Evolutionary conservation across 179 eudicot species (phyloP).

Genomic region (Beta macrorhiza): DNA sequence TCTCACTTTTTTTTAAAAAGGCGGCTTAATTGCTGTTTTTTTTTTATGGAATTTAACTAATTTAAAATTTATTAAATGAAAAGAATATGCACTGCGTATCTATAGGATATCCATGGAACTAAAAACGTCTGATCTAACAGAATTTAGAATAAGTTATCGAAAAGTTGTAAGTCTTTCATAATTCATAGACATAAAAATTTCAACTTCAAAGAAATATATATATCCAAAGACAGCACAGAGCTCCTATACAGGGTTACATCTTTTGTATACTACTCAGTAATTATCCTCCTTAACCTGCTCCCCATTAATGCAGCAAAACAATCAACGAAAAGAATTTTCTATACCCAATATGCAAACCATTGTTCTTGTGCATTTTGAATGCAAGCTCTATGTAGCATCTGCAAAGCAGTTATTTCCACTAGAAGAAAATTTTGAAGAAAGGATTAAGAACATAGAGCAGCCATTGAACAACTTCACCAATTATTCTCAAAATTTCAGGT

Average conservation of each 20-base stretch:
- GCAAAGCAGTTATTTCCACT: background rate
- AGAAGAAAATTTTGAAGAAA: background rate
- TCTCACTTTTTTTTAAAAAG: no score
- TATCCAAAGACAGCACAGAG: background rate
- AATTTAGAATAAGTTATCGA: no score
- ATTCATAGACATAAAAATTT: background rate
- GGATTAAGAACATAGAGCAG: background rate
- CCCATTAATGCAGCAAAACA: background rate
- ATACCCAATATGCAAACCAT: background rate
- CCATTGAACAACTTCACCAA: background rate
- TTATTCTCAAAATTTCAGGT: background rate
- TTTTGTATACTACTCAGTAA: background rate
- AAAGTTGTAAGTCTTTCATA: background rate
- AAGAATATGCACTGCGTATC: background rate
- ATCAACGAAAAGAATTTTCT: background rate
- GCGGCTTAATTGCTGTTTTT: background rate
- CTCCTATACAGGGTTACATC: background rate
- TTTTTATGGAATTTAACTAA: background rate
- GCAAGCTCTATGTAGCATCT: background rate
- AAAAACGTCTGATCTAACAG: background rate
- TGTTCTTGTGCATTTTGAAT: background rate
- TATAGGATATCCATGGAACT: background rate
- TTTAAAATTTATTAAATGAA: background rate
- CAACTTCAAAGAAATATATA: background rate
- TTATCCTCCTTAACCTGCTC: no score